Conservation (phyloP, 768 basidiomycete species). For the Lactarius trivialis region DNA sequence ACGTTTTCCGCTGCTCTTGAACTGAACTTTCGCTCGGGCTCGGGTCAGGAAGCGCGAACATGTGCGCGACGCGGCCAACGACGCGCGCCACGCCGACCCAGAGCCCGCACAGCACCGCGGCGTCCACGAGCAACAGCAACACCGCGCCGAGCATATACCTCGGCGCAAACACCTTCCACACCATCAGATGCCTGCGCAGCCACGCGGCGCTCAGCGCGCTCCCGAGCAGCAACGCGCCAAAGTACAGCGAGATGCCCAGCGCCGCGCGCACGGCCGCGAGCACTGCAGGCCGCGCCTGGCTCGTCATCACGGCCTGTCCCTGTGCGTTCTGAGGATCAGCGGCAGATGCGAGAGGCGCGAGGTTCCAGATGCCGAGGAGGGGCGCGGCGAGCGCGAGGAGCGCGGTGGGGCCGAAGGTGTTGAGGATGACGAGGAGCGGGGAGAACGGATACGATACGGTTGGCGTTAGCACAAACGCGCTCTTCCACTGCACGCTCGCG, state of each 20-base stretch:
- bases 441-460: constrained; percentile 68
- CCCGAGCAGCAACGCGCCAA: constrained; percentile 55
- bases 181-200: constrained; percentile 85
- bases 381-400: constrained; percentile 62
- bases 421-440: constrained; percentile 64
- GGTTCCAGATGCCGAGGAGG: constrained; percentile 78
- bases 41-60: constrained; percentile 23
- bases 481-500: constrained; percentile 91
- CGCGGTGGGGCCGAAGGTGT: constrained; percentile 70
- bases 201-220: constrained; percentile 68
- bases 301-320: constrained; percentile 2
- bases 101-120: constrained; percentile 57
- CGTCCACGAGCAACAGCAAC: constrained; percentile 63
- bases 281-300: constrained; percentile 21
- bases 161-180: constrained; percentile 99
- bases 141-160: constrained; percentile 78
- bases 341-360: constrained; percentile 47
- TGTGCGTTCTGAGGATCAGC: background rate
- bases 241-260: constrained; percentile 60
- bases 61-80: constrained; percentile 21
- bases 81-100: constrained; percentile 50
- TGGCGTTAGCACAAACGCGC: constrained; percentile 76
- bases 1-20: background rate
- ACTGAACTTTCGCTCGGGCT: background rate
- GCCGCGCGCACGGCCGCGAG: constrained; percentile 7